A percentile compares a stretch with the other conserved stretches of the same genome.
These are phyloP conservation scores for Verticillium longisporum DNA, from an alignment of 2,329 filamentous ascomycete species.

Conservation along the genomic window DNA sequence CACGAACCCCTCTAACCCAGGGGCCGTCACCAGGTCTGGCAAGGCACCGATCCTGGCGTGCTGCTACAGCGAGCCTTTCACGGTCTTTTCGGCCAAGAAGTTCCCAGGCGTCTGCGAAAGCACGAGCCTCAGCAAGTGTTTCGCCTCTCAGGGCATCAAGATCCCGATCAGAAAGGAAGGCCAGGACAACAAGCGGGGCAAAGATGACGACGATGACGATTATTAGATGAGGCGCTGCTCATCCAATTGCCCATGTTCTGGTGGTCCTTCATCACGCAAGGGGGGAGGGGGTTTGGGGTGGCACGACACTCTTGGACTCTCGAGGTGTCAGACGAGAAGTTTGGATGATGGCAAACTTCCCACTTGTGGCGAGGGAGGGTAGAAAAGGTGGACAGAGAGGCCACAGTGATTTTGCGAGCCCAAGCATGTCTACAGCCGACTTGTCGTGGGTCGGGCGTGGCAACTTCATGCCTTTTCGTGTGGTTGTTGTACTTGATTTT, in stretches of 20 bases:
- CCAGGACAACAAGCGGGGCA: constrained; percentile 38
- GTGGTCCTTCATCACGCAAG: neutral
- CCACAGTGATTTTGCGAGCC: neutral
- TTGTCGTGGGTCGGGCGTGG: neutral
- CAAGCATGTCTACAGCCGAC: neutral
- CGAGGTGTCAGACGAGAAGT: neutral
- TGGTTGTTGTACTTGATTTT: neutral
- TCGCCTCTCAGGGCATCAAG: constrained; percentile 91
- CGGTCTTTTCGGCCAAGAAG: constrained; percentile 94
- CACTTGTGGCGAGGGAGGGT: neutral
- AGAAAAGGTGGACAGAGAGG: neutral
- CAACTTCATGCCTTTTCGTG: neutral
- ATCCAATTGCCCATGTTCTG: neutral
- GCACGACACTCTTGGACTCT: neutral
- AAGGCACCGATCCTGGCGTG: constrained; percentile 77
- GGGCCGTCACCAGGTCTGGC: constrained; percentile 57
- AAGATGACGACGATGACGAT: constrained; percentile 49
- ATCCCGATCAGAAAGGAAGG: constrained; percentile 88
- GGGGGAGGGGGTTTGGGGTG: neutral
- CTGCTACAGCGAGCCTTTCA: constrained; percentile 82
- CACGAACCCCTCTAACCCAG: constrained; percentile 32
- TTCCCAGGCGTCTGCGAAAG: constrained; percentile 97
- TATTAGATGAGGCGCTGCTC: constrained; percentile 8
- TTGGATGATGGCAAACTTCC: neutral
- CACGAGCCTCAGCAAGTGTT: constrained; percentile 83